A percentile compares a stretch with the other conserved stretches of the same genome.
phyloP scores from a whole-genome alignment of 345 rosid species.

The Euphorbia tirucalli region DNA sequence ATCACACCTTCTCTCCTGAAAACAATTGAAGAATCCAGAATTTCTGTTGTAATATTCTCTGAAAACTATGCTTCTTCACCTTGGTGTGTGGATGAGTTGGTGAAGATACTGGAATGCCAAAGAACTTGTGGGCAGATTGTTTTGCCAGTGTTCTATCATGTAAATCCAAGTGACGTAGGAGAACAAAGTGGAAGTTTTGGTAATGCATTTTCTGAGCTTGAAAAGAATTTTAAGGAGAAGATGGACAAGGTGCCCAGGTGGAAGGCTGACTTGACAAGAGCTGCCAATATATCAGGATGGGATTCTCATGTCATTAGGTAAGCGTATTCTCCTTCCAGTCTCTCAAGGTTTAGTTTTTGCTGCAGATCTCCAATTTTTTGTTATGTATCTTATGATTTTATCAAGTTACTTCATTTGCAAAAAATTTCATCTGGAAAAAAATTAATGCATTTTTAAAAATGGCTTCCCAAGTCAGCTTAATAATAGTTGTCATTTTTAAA shows the following conservation, averaged over 20 bases:
- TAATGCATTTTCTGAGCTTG: not conserved
- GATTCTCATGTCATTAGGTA: not conserved
- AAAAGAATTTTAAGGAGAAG: not conserved
- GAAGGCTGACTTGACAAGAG: not conserved
- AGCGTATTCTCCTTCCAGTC: not conserved
- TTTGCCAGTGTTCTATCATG: not conserved
- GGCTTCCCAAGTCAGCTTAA: too few species aligned
- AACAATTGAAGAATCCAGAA: not conserved
- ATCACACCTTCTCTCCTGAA: not conserved
- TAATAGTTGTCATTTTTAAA: too few species aligned
- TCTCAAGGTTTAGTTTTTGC: not conserved
- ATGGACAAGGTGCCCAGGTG: not conserved
- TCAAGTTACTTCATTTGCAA: too few species aligned
- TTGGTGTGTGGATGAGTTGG: constrained; percentile 6
- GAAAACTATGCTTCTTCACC: not conserved
- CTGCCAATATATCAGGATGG: not conserved
- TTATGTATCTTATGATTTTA: too few species aligned
- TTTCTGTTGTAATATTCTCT: constrained; percentile 1
- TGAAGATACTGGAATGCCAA: not conserved
- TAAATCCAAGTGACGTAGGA: not conserved
- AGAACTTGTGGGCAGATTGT: not conserved
- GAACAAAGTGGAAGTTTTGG: not conserved
- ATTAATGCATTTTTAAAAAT: too few species aligned
- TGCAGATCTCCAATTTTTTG: too few species aligned
- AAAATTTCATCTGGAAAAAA: too few species aligned